Percentiles rank a stretch among this genome's conserved stretches.
Evolutionary conservation across 2,329 filamentous ascomycete genomes (phyloP).

Genomic region (Peltaster fructicola): DNA sequence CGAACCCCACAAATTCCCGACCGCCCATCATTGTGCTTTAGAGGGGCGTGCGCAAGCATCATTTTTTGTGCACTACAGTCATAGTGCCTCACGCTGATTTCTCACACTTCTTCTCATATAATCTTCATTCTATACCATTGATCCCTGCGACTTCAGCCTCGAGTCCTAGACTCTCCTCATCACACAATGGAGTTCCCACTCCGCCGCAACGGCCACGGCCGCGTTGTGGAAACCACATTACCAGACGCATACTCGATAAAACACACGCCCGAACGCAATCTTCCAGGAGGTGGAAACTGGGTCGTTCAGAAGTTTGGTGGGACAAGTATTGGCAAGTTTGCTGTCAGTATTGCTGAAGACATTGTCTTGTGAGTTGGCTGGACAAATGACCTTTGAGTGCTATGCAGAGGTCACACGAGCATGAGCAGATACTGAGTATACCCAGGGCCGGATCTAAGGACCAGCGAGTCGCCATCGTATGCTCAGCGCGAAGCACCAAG

Average conservation of each 20-base stretch:
- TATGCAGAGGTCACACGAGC: not conserved
- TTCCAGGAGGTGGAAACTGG: constrained; percentile 42
- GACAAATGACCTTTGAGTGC: constrained; percentile 1
- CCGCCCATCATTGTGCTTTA: too few relatives aligned
- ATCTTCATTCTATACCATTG: too few relatives aligned
- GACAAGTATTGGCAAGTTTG: constrained; percentile 89
- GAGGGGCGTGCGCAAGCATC: too few relatives aligned
- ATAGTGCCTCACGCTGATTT: too few relatives aligned
- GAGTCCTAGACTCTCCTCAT: too few relatives aligned
- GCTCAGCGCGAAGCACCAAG: constrained; percentile 83
- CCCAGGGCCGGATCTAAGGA: constrained; percentile 35
- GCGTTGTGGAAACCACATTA: not conserved
- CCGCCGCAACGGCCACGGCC: not conserved
- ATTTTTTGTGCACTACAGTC: too few relatives aligned
- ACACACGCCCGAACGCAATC: constrained; percentile 27
- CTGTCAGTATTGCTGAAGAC: constrained; percentile 38
- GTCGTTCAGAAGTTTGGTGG: constrained; percentile 91
- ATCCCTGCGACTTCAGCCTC: too few relatives aligned
- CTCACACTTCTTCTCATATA: too few relatives aligned
- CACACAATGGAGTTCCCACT: constrained; percentile 1
- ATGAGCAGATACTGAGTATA: constrained; percentile 10
- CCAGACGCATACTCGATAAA: constrained; percentile 16
- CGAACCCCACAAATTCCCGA: too few relatives aligned
- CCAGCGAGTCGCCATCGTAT: constrained; percentile 77
- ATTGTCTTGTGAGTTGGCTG: constrained; percentile 38